These are phyloP conservation scores for Phytophthora idaei DNA, from an alignment of 352 stramenopile genomes.

Conservation along the genomic window DNA sequence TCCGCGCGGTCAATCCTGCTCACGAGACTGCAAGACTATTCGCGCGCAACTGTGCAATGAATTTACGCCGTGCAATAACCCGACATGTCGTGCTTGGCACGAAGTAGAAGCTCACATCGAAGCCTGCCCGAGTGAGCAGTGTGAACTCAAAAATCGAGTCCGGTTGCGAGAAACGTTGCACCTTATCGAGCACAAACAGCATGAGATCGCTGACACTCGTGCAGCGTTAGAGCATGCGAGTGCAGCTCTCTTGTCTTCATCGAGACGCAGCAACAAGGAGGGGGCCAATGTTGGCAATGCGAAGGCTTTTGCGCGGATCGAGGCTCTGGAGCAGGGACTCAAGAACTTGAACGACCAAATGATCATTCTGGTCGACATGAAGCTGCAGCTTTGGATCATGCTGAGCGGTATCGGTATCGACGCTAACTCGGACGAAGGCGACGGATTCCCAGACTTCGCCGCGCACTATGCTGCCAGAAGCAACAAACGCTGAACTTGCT, in stretches of 20 bases:
- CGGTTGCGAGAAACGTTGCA: slow-evolving; percentile 68
- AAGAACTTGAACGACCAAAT: neutral
- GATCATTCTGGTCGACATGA: slow-evolving; percentile 4
- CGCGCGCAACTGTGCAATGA: slow-evolving; percentile 59
- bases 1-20: slow-evolving; percentile 39
- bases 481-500: slow-evolving; percentile 1
- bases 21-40: slow-evolving; percentile 48
- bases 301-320: slow-evolving; percentile 2
- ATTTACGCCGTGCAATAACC: slow-evolving; percentile 53
- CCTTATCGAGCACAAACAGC: slow-evolving; percentile 62
- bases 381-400: neutral
- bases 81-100: slow-evolving; percentile 60
- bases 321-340: neutral
- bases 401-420: slow-evolving; percentile 45
- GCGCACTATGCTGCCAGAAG: slow-evolving; percentile 38
- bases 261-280: neutral
- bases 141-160: slow-evolving; percentile 61
- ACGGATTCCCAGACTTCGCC: slow-evolving; percentile 48
- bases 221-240: neutral
- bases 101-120: slow-evolving; percentile 62
- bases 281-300: neutral
- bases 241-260: neutral
- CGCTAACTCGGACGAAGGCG: slow-evolving; percentile 45
- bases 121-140: slow-evolving; percentile 50
- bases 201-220: slow-evolving; percentile 6